Evolutionary conservation across 192 early-diverging fungal genomes (phyloP), one percentile per base, ranked within the genome.

Genomic region (Gryganskiella cystojenkinii): DNA sequence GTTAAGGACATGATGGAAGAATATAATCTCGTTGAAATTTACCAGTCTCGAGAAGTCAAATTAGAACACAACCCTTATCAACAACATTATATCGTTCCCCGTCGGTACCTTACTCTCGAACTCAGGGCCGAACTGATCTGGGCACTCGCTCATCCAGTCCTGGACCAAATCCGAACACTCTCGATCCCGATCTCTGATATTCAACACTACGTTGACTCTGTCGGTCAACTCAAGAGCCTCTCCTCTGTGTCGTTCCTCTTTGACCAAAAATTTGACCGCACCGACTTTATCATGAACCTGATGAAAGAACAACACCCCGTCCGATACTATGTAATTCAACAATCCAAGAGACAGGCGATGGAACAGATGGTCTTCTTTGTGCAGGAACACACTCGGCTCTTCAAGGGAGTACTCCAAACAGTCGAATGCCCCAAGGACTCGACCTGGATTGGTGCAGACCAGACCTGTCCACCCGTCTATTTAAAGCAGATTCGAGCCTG

Each of bases 301-400:
- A 25, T 53, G 3, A 11, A 42, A 17, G 27, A 50, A 2, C 43
- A 51, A 4, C 17, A 71, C 19, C 61, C 70, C 8, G 15, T 15
- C 10, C 14, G 25, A 9, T 19, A 20, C 7, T 22, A 14, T 5
- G 45, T 17, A 28, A 14, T 30, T 3, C 46, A 34, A 27, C 22
- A 42, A 45, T n/a, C 15, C 13, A 24, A 37, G 2, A 19, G 28
- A 15, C 28, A 56, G 25, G 20, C 56, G 0, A 22, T 72, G 31
- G 20, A 64, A 13, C 22, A 7, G 13, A 72, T 72, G 62, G 40
- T 72, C 9, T 24, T 20, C 27, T 72, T 72, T 58, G 70, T 72
- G 3, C 20, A 45, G 40, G 14, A 19, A 6, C 70, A 72, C 17
- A 64, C 56, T 14, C 19, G 19, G 1, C 44, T 24, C 11, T 64